Evolutionary conservation across 306 rosid genomes (phyloP).

Genomic region (Vachellia collinsii): DNA sequence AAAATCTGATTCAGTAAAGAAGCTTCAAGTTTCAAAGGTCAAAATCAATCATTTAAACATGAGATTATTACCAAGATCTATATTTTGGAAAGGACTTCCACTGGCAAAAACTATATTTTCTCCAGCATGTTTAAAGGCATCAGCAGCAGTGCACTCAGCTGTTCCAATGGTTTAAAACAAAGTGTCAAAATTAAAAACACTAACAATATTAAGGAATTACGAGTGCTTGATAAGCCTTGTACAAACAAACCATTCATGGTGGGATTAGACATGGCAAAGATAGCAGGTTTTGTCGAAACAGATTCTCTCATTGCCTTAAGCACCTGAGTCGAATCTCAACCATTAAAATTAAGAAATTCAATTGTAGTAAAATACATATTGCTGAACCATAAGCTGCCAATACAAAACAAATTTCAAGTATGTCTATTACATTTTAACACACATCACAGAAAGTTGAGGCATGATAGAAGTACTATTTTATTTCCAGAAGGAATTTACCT

Average conservation of each 20-base stretch:
- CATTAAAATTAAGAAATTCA: constrained; percentile 41
- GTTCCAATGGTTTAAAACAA: constrained; percentile 37
- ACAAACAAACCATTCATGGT: constrained; percentile 89
- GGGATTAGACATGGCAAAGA: constrained; percentile 99
- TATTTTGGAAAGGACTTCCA: constrained; percentile 95
- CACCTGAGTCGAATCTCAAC: constrained; percentile 65
- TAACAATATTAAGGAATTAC: constrained; percentile 37
- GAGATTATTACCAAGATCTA: constrained; percentile 70
- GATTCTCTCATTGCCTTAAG: constrained; percentile 94
- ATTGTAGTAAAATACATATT: constrained; percentile 31
- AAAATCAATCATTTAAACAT: constrained; percentile 35
- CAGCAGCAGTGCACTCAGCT: constrained; percentile 98
- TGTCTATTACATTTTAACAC: constrained; percentile 30
- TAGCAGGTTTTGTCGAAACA: constrained; percentile 91
- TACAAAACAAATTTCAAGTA: constrained; percentile 33
- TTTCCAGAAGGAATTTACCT: constrained; percentile 56
- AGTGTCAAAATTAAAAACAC: constrained; percentile 28
- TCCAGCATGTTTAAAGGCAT: constrained; percentile 93
- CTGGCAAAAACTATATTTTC: constrained; percentile 89
- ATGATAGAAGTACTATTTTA: constrained; percentile 30
- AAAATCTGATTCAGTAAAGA: constrained; percentile 31
- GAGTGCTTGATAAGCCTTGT: constrained; percentile 39
- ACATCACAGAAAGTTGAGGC: constrained; percentile 15
- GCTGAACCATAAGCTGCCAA: constrained; percentile 33
- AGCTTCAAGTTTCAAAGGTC: not conserved